These are phyloP conservation scores for Cardiosporidium cionae DNA, from an alignment of 169 alveolate species.

Conservation along the genomic window DNA sequence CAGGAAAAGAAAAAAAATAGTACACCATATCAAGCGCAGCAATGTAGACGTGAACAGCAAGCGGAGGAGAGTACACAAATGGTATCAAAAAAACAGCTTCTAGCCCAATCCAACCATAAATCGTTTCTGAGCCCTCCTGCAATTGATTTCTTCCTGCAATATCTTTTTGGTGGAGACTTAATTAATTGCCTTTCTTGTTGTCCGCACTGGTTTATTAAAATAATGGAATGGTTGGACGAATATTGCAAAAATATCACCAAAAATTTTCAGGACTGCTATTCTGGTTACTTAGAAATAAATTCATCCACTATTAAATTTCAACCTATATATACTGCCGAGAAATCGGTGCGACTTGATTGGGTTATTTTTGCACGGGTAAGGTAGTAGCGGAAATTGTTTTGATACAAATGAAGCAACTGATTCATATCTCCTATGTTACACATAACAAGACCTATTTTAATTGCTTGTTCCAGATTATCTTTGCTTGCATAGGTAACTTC, in stretches of 20 bases:
- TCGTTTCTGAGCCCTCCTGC: conserved; percentile 26
- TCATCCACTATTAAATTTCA: conserved; percentile 24
- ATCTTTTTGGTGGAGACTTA: conserved; percentile 13
- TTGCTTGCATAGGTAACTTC: no score
- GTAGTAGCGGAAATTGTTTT: no score
- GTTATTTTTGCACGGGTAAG: conserved; percentile 32
- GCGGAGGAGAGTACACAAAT: no score
- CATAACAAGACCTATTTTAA: no score
- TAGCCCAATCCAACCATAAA: no score
- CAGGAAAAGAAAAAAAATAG: no score
- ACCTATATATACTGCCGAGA: conserved; percentile 25
- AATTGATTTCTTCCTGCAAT: conserved; percentile 2
- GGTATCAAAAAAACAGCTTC: no score
- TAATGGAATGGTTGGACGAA: conserved; percentile 10
- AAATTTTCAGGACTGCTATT: conserved; percentile 10
- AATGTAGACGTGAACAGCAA: no score
- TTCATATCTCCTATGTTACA: no score
- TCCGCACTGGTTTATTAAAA: conserved; percentile 38
- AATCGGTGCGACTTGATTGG: conserved; percentile 26
- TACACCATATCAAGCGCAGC: no score
- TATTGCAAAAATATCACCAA: conserved; percentile 6
- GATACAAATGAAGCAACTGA: no score
- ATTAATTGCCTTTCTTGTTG: conserved; percentile 30
- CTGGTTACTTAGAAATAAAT: not conserved
- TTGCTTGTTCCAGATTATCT: no score